These are phyloP conservation scores for Centaurea solstitialis DNA, from an alignment of 129 eudicot genomes.

Conservation along the genomic window DNA sequence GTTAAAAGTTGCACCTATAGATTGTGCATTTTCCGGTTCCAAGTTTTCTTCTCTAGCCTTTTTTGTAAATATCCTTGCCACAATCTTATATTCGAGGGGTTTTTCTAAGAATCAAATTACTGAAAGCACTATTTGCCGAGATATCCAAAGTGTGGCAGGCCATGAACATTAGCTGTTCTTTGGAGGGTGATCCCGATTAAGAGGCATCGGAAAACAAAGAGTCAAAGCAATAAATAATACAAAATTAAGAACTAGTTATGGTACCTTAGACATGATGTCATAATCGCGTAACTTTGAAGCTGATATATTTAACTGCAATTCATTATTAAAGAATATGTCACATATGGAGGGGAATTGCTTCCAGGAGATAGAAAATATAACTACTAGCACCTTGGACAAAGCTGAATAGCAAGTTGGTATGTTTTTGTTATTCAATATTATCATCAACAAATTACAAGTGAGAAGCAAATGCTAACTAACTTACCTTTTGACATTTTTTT, in stretches of 20 bases:
- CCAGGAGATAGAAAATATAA: not conserved
- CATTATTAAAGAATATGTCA: conserved; percentile 16
- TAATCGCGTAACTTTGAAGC: conserved; percentile 79
- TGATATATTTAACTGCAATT: conserved; percentile 76
- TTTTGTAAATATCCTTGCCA: not conserved
- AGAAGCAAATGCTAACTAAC: not conserved
- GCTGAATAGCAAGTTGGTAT: not conserved
- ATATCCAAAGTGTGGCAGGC: not conserved
- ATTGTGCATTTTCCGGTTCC: not conserved
- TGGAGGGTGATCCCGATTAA: not conserved
- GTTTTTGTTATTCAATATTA: conserved; percentile 7
- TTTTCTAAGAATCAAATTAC: not conserved
- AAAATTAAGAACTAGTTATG: not conserved
- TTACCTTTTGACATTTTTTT: not conserved
- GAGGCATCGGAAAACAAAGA: not conserved
- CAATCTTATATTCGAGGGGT: not conserved
- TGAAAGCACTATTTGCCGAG: not conserved
- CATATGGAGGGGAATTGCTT: conserved; percentile 9
- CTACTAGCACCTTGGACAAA: conserved; percentile 6
- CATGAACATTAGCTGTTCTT: not conserved
- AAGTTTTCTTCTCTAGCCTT: not conserved
- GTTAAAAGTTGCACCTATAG: not conserved
- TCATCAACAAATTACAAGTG: conserved; percentile 2
- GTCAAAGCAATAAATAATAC: not conserved
- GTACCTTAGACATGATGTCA: conserved; percentile 89